Base-by-base conservation (phyloP, 305 asterid genomes). In the Stenogyne calaminthoides region DNA sequence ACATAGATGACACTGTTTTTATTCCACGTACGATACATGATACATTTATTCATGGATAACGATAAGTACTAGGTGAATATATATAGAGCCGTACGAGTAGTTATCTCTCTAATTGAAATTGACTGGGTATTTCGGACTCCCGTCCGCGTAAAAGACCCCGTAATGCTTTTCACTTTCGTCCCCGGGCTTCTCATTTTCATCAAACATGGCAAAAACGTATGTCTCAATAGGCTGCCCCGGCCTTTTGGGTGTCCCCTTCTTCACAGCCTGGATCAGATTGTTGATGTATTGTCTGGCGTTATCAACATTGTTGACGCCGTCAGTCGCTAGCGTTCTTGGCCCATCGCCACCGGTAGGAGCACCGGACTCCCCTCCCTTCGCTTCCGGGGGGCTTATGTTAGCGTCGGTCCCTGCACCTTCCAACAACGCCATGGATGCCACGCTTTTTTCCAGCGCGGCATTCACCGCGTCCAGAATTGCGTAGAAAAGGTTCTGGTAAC, bases 171-270 rank as follows among this genome's bases (percentile, higher is more conserved):
- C 91, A 4, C 5, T 2, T 49, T 80, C 86, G 0, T 32, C 25
- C 12, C 65, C 74, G 89, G 87, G 18, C 80, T 82, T 88, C 44
- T 34, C 86, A 72, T 86, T 67, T 69, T 88, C 91, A 72, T 86
- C 86, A 67, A 84, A 74, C 83, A 84, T 67, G 0, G 84, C 75
- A n/a, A 88, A 85, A 14, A 85, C 60, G 70, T 81, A 82, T 0
- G 92, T 75, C 5, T 85, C 86, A 0, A 81, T 83, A 0, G 75
- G 15, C 47, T 72, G 57, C 2, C 76, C 80, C 3, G 88, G 85
- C 64, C 83, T 83, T 56, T 70, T 78, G 0, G 88, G 92, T 0
- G 79, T 80, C 8, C 89, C 89, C 6, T 7, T 57, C 51, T 44
- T 73, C 2, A 74, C 83, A 11, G 64, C 73, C 0, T 60, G 27